Percentiles rank a stretch among this genome's conserved stretches.
Conservation (phyloP, 306 rosid genomes). For the Acmispon strigosus region DNA sequence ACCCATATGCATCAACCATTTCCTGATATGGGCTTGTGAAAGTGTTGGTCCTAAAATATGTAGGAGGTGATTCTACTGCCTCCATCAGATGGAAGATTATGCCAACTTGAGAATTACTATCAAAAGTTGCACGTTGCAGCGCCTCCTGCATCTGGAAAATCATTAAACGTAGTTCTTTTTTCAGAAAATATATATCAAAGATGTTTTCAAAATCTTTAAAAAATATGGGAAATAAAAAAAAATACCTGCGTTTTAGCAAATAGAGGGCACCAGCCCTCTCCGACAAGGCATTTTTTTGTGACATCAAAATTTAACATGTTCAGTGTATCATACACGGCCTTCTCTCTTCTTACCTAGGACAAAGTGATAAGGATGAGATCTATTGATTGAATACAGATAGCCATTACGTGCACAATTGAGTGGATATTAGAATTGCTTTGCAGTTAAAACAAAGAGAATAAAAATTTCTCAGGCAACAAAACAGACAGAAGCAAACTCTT, state of each 20-base stretch:
- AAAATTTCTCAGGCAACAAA: slow-evolving; percentile 12
- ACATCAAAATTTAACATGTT: slow-evolving; percentile 97
- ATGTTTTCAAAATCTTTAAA: neutral
- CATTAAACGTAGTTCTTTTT: slow-evolving; percentile 12
- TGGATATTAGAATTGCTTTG: slow-evolving; percentile 7
- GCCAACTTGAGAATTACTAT: slow-evolving; percentile 96
- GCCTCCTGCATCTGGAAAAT: slow-evolving; percentile 81
- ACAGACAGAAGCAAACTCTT: slow-evolving; percentile 18
- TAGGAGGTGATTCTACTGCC: slow-evolving; percentile 92
- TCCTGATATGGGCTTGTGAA: slow-evolving; percentile 94
- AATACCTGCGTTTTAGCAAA: slow-evolving; percentile 79
- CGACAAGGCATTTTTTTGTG: slow-evolving; percentile 97
- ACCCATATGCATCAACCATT: slow-evolving; percentile 99
- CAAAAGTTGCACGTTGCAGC: slow-evolving; percentile 94
- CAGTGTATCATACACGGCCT: slow-evolving; percentile 91
- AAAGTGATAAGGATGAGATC: slow-evolving; percentile 29
- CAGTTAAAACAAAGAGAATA: slow-evolving; percentile 11
- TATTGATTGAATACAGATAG: slow-evolving; percentile 22
- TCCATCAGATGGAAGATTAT: slow-evolving; percentile 84
- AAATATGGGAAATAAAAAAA: neutral
- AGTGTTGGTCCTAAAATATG: slow-evolving; percentile 84
- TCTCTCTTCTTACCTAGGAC: slow-evolving; percentile 92
- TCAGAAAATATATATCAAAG: slow-evolving; percentile 12
- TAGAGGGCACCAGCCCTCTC: slow-evolving; percentile 98
- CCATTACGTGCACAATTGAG: neutral